Evolutionary conservation across 2,329 filamentous ascomycete species (phyloP).

Genomic region (Saccharata proteae): DNA sequence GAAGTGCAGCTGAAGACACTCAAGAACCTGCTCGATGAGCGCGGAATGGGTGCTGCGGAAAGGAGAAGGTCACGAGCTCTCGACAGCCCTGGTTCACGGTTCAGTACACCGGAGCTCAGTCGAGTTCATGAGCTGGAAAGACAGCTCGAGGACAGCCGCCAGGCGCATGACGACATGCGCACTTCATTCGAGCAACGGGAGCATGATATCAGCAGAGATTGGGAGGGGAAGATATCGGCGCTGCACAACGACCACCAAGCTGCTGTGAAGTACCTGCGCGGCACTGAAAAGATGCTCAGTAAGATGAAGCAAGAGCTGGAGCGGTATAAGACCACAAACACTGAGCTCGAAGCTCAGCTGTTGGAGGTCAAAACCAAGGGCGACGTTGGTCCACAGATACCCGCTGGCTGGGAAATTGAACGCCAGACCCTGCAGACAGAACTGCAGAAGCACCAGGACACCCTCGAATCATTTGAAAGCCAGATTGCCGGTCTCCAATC

Average conservation of each 20-base stretch:
- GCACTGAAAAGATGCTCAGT: slow-evolving; percentile 97
- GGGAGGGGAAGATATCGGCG: slow-evolving; percentile 85
- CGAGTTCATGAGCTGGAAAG: slow-evolving; percentile 78
- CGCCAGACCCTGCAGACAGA: slow-evolving; percentile 54
- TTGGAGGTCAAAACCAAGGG: slow-evolving; percentile 38
- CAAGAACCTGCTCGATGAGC: slow-evolving; percentile 82
- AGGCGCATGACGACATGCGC: slow-evolving; percentile 78
- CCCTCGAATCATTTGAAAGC: slow-evolving; percentile 58
- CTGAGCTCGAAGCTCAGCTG: slow-evolving; percentile 71
- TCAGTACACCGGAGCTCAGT: slow-evolving; percentile 64
- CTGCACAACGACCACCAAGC: slow-evolving; percentile 97
- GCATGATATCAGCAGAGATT: slow-evolving; percentile 76
- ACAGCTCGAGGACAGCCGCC: slow-evolving; percentile 64
- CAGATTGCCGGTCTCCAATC: slow-evolving; percentile 56
- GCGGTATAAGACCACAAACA: slow-evolving; percentile 80
- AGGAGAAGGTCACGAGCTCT: slow-evolving; percentile 59
- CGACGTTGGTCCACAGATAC: slow-evolving; percentile 30
- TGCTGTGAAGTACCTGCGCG: slow-evolving; percentile 94
- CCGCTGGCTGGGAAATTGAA: slow-evolving; percentile 63
- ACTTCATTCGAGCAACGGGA: slow-evolving; percentile 63
- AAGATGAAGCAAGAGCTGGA: slow-evolving; percentile 97
- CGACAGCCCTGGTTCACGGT: slow-evolving; percentile 60
- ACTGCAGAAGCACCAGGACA: slow-evolving; percentile 56
- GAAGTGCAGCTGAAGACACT: slow-evolving; percentile 85
- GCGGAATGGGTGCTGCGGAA: slow-evolving; percentile 69